These are phyloP conservation scores for Davidsoniella neocaledoniae DNA, from an alignment of 2,329 filamentous ascomycete genomes.

Conservation along the genomic window DNA sequence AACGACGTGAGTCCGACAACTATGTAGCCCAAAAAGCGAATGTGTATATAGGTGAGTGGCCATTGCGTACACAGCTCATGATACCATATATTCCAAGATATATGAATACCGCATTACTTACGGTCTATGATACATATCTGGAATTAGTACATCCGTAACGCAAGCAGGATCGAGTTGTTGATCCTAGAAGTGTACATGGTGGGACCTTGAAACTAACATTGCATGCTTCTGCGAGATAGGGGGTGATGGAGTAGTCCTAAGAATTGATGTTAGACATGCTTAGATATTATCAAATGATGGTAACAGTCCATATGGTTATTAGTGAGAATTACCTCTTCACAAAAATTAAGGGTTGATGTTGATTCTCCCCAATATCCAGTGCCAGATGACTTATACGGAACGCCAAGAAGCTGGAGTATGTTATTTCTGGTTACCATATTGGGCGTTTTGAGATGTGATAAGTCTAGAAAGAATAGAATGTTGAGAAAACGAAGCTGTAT, in stretches of 20 bases:
- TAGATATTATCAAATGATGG: neutral
- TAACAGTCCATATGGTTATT: neutral
- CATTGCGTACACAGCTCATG: slow-evolving; percentile 51
- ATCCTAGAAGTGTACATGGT: too few relatives aligned
- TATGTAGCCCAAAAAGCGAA: slow-evolving; percentile 40
- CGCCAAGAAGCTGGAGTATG: slow-evolving; percentile 13
- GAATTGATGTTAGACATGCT: neutral
- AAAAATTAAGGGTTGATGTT: slow-evolving; percentile 62
- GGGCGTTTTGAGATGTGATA: too few relatives aligned
- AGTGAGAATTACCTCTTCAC: slow-evolving; percentile 48
- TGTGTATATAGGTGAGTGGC: slow-evolving; percentile 60
- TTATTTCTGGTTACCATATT: neutral
- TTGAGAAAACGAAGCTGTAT: too few relatives aligned
- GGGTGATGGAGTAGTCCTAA: slow-evolving; percentile 49
- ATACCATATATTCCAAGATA: slow-evolving; percentile 63
- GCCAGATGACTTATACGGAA: slow-evolving; percentile 27
- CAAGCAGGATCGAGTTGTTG: neutral
- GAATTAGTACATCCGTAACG: neutral
- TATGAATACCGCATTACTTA: slow-evolving; percentile 72
- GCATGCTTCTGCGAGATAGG: slow-evolving; percentile 61
- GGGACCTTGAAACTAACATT: slow-evolving; percentile 27
- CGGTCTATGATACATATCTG: slow-evolving; percentile 31
- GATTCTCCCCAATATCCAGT: slow-evolving; percentile 50
- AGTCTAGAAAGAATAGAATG: too few relatives aligned
- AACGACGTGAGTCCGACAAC: slow-evolving; percentile 38